These are phyloP conservation scores for Canavalia ensiformis DNA, from an alignment of 306 rosid genomes.

Conservation along the genomic window DNA sequence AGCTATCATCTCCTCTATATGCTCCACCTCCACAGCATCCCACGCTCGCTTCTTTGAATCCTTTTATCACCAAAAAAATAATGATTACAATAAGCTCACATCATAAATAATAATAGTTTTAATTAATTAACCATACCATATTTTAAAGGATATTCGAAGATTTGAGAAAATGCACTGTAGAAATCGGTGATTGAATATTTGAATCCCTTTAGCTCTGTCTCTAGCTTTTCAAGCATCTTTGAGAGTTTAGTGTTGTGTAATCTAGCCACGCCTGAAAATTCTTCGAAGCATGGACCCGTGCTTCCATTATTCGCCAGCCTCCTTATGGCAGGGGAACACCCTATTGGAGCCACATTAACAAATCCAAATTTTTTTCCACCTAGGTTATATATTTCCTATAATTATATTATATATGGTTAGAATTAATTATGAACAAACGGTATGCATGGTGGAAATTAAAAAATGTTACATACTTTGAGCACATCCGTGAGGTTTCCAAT, in stretches of 20 bases:
- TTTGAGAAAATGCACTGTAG: background rate
- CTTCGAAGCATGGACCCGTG: constrained; percentile 48
- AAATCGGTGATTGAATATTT: constrained; percentile 50
- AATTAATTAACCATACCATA: constrained; percentile 1
- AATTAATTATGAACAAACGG: background rate
- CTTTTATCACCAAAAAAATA: background rate
- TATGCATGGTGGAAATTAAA: background rate
- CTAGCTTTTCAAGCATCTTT: constrained; percentile 36
- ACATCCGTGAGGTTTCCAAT: constrained; percentile 56
- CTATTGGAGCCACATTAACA: constrained; percentile 35
- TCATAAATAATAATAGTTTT: background rate
- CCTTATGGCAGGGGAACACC: constrained; percentile 50
- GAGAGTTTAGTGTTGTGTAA: constrained; percentile 52
- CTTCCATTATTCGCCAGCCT: background rate
- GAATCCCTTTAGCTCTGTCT: constrained; percentile 52
- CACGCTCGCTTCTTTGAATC: background rate
- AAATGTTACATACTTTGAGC: constrained; percentile 43
- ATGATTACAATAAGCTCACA: background rate
- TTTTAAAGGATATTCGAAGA: constrained; percentile 48
- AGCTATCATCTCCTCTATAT: constrained; percentile 1
- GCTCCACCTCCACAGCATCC: constrained; percentile 24
- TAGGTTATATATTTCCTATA: constrained; percentile 55
- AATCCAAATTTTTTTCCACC: constrained; percentile 70
- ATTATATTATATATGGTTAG: background rate
- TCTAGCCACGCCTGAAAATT: constrained; percentile 31